These are phyloP conservation scores for Pseudogymnoascus sp. DNA, from an alignment of 2,329 filamentous ascomycete genomes.

Conservation along the genomic window DNA sequence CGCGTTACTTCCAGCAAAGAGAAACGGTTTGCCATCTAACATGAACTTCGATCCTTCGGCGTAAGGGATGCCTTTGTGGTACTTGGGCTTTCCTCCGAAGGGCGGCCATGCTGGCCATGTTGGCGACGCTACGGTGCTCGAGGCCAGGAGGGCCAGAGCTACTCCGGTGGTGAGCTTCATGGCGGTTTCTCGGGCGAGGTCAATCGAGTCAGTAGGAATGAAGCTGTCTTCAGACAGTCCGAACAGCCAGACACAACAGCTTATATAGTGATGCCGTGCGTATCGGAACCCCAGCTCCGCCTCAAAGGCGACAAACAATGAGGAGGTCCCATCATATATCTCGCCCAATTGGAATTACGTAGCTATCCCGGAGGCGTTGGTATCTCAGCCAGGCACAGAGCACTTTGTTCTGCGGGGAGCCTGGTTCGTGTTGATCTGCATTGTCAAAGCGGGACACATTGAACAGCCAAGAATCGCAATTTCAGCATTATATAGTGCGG, in stretches of 20 bases:
- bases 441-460: neutral
- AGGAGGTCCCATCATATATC: neutral
- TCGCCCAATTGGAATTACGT: neutral
- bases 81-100: neutral
- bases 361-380: neutral
- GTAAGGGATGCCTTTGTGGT: conserved; percentile 38
- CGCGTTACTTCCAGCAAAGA: conserved; percentile 51
- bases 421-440: neutral
- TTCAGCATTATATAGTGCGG: neutral
- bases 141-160: neutral
- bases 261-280: neutral
- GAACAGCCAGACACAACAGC: neutral
- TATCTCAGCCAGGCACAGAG: neutral
- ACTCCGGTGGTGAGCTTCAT: neutral
- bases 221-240: neutral
- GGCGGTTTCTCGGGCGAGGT: neutral
- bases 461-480: neutral
- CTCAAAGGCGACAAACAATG: neutral
- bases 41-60: conserved; percentile 44
- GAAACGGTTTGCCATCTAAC: conserved; percentile 47
- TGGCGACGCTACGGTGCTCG: neutral
- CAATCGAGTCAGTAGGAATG: neutral
- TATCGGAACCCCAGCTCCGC: conserved; percentile 1
- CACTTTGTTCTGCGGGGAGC: neutral
- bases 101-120: neutral